Conservation (phyloP, 192 early-diverging fungal species). For the Coemansia aciculifera region DNA sequence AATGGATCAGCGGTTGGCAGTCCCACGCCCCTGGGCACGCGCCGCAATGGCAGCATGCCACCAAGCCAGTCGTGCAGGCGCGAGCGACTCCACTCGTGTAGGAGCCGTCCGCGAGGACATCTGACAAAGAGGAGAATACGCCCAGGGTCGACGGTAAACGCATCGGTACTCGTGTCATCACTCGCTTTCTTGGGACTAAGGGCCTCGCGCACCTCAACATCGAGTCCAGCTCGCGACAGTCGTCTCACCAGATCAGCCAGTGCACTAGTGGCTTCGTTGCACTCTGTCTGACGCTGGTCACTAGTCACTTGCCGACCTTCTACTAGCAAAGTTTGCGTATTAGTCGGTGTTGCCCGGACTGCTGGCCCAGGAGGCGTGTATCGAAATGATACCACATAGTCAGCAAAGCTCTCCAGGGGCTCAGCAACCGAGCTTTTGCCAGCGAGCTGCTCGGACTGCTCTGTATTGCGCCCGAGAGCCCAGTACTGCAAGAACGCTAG, state of each 20-base stretch:
- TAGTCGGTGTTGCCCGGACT: not conserved
- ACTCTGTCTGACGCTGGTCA: not conserved
- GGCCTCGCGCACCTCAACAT: conserved; percentile 63
- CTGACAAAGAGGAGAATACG: conserved; percentile 66
- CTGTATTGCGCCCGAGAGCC: conserved; percentile 27
- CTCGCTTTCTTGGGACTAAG: conserved; percentile 26
- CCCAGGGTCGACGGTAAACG: conserved; percentile 22
- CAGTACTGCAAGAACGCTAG: conserved; percentile 34
- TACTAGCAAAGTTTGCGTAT: not conserved
- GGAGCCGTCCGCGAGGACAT: conserved; percentile 60
- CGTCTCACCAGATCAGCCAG: conserved; percentile 59
- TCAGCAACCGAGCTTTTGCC: not conserved
- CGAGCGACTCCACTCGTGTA: conserved; percentile 49
- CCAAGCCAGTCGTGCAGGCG: conserved; percentile 74
- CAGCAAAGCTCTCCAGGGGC: conserved; percentile 30
- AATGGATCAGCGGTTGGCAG: conserved; percentile 23
- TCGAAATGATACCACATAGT: conserved; percentile 46
- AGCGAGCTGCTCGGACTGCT: not conserved
- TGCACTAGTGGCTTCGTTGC: conserved; percentile 22
- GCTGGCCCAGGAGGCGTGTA: conserved; percentile 5
- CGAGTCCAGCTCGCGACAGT: conserved; percentile 62
- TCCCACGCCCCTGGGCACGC: conserved; percentile 18
- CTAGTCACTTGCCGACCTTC: not conserved
- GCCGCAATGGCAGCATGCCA: conserved; percentile 58
- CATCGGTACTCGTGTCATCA: not conserved